Percentiles rank a stretch among this genome's conserved stretches.
Evolutionary conservation across 805 yeast species (phyloP).

Genomic region (Candida ipomoeae): DNA sequence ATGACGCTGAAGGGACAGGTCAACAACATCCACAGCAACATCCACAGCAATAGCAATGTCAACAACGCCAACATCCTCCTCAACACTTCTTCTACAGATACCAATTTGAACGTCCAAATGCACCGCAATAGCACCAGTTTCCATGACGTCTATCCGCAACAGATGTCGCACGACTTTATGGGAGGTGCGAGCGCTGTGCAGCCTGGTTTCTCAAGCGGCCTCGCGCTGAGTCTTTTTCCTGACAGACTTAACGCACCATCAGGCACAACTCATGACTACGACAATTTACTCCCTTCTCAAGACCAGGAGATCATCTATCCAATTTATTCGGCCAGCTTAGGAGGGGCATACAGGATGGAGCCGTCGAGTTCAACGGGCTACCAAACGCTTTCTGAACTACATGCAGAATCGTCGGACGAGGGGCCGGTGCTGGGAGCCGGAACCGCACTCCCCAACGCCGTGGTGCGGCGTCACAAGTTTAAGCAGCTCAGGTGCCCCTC

Average conservation of each 20-base stretch:
- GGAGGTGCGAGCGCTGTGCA: not conserved
- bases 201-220: not conserved
- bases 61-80: too few relatives aligned
- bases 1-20: not conserved
- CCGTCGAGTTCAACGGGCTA: not conserved
- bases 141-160: not conserved
- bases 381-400: not conserved
- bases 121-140: not conserved
- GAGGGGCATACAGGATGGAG: not conserved
- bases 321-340: conserved; percentile 23
- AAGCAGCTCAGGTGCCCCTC: not conserved
- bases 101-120: not conserved
- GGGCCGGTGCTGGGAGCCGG: not conserved
- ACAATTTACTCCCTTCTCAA: conserved; percentile 27
- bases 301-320: conserved; percentile 37
- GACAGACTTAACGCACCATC: not conserved
- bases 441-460: conserved; percentile 12
- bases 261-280: conserved; percentile 27
- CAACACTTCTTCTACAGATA: not conserved
- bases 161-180: not conserved
- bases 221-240: too few relatives aligned
- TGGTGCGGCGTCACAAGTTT: conserved; percentile 1
- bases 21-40: not conserved
- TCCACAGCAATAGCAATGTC: too few relatives aligned
- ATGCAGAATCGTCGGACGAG: not conserved